A percentile compares a stretch with the other conserved stretches of the same genome.
Conservation (phyloP, 1,139 yeast species). For the Candida glucosophila region DNA sequence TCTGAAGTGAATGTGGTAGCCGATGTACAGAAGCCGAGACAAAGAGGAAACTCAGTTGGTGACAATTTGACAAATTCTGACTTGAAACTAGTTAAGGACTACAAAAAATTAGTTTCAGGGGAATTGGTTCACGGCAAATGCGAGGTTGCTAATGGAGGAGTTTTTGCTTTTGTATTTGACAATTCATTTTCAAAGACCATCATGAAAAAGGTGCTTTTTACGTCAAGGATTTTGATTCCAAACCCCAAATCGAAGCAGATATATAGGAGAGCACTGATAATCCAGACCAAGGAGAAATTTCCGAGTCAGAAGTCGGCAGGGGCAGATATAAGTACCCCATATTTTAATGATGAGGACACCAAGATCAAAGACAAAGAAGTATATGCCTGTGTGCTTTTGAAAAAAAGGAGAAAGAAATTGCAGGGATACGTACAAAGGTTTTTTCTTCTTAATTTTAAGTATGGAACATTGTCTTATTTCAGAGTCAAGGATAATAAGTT, state of each 20-base stretch:
- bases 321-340: neutral
- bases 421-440: conserved; percentile 85
- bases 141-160: conserved; percentile 48
- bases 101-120: conserved; percentile 43
- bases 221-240: conserved; percentile 33
- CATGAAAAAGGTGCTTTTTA: conserved; percentile 72
- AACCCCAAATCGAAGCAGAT: conserved; percentile 2
- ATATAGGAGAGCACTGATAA: conserved; percentile 4
- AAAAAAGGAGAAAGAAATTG: conserved; percentile 62
- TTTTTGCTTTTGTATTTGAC: conserved; percentile 85
- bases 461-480: conserved; percentile 79
- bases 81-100: conserved; percentile 30
- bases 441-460: conserved; percentile 72
- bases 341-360: too few species aligned
- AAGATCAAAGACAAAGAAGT: neutral
- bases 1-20: conserved; percentile 8
- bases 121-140: conserved; percentile 57
- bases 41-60: conserved; percentile 27
- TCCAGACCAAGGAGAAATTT: conserved; percentile 2
- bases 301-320: conserved; percentile 1
- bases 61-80: conserved; percentile 29
- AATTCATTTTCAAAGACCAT: conserved; percentile 84
- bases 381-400: conserved; percentile 40
- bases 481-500: conserved; percentile 59
- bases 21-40: conserved; percentile 23